Evolutionary conservation across 495 filamentous ascomycete genomes (phyloP).

Genomic region (Neurospora sp.): DNA sequence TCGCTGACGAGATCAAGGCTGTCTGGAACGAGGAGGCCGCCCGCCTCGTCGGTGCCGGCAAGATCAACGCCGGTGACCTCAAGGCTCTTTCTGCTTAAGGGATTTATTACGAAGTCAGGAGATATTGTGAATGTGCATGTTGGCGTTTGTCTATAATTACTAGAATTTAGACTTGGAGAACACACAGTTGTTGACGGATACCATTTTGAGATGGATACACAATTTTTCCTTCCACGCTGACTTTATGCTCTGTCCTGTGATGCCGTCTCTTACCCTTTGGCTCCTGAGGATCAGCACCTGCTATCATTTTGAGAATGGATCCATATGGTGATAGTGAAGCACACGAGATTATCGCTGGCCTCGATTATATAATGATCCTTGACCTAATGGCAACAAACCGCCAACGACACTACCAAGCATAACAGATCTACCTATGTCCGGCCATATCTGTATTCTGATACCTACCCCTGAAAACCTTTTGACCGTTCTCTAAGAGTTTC

Average conservation of each 20-base stretch:
- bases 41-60: conserved; percentile 64
- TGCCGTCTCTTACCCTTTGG: neutral
- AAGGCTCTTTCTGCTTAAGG: conserved; percentile 29
- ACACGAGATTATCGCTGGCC: too few species aligned
- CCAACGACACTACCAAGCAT: too few species aligned
- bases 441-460: too few species aligned
- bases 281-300: neutral
- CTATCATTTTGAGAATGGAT: neutral
- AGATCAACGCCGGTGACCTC: conserved; percentile 69
- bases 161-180: neutral
- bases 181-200: neutral
- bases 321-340: neutral
- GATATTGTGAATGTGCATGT: neutral
- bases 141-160: neutral
- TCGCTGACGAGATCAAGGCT: conserved; percentile 55
- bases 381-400: too few species aligned
- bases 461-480: too few species aligned
- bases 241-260: neutral
- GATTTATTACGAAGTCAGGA: neutral
- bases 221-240: neutral
- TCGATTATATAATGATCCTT: too few species aligned
- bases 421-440: too few species aligned
- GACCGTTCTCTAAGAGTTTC: too few species aligned
- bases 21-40: conserved; percentile 60
- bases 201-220: neutral